Evolutionary conservation across 768 basidiomycete species (phyloP), one percentile per base, ranked within the genome.

Genomic region (Lanmaoa rubissima): DNA sequence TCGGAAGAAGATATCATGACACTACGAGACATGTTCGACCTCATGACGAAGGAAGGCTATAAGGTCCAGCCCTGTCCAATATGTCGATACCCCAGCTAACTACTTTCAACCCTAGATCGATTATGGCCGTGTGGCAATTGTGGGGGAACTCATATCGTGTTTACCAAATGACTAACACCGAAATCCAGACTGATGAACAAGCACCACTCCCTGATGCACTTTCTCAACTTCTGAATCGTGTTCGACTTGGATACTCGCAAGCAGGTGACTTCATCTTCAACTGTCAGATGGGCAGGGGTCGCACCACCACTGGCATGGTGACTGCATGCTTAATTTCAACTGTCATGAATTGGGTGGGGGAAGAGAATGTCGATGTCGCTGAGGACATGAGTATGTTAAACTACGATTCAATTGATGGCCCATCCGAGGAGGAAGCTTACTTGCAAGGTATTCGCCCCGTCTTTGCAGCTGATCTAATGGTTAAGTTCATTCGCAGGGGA

Each of bases 301-400:
- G 90, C 39, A 99, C 97, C 7, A 99, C 97, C 0, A 98, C 94
- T 0, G 97, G 97, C 6, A 98, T 98, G 94, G 84, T 94, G 54
- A 86, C 87, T 26, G 92, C 92, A 0, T 91, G 87, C 54, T 76
- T 98, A 26, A 90, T 97, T 51, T 88, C 93, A 12, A 90, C 85
- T 3, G 83, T 83, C 10, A 75, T 82, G 73, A 76, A 79, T 48
- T 88, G 88, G 85, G 69, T 75, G 41, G 78, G 73, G 31, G 73
- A 77, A 53, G 76, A 79, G 48, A 71, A 72, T 31, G 71, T 73
- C 5, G 64, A 74, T 28, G 70, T 65, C 9, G 74, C 77, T 19
- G 67, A 74, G 63, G 75, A 76, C 24, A 62, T 65, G 48, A 55
- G 60, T 21, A 69, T 74, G 17, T 77, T 78, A 40, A 74, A 77